phyloP scores from a whole-genome alignment of 148 eudicot genomes.

The Heliosperma pusillum region DNA sequence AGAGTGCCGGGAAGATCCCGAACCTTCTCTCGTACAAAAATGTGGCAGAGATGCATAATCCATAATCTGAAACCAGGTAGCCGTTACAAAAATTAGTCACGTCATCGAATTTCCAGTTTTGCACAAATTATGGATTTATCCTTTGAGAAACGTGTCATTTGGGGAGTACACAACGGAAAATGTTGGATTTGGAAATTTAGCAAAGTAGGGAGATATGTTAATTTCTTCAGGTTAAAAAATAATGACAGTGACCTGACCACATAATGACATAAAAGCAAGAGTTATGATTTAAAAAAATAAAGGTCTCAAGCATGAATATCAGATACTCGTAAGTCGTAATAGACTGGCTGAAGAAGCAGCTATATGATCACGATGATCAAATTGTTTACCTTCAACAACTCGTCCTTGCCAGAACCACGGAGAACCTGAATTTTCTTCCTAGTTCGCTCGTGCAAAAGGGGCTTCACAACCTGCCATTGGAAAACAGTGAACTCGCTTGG shows the following conservation, averaged over 20 bases:
- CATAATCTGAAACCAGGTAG: slow-evolving; percentile 64
- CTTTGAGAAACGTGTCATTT: not conserved
- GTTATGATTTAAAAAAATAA: not conserved
- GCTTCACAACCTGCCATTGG: slow-evolving; percentile 75
- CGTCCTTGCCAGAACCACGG: slow-evolving; percentile 82
- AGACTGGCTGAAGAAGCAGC: not conserved
- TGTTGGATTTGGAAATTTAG: not conserved
- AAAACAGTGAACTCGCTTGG: not conserved
- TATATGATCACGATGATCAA: not conserved
- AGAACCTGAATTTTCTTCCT: slow-evolving; percentile 92
- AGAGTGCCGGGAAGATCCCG: slow-evolving; percentile 76
- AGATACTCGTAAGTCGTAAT: not conserved
- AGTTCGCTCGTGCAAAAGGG: slow-evolving; percentile 95
- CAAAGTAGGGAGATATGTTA: not conserved
- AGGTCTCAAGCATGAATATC: not conserved
- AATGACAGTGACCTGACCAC: too few relatives aligned
- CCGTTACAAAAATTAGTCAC: not conserved
- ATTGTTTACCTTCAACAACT: slow-evolving; percentile 65
- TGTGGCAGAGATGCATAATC: slow-evolving; percentile 92
- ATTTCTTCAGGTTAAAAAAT: not conserved
- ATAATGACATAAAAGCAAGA: not conserved
- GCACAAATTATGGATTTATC: not conserved
- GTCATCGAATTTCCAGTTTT: not conserved
- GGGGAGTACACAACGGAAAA: not conserved
- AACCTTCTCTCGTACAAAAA: slow-evolving; percentile 88